Base-by-base conservation (phyloP, 805 yeast species). In the Schizosaccharomyces japonicus region DNA sequence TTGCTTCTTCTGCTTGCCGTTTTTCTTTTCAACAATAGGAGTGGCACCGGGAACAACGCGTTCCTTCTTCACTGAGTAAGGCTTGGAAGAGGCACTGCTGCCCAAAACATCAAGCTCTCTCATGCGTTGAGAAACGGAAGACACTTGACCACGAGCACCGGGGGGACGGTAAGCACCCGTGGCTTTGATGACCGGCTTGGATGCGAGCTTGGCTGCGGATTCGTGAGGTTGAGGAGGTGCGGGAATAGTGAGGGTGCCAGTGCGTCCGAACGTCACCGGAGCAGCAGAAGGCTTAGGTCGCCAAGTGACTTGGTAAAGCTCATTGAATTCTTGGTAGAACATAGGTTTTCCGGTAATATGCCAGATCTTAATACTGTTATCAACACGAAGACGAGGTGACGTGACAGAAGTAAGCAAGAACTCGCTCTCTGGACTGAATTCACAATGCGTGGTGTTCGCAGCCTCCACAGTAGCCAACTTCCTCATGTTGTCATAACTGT, bases 341-440 rank as follows among this genome's bases (percentile, higher is more conserved):
- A 82, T 69, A 53, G 90, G 70, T 54, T 76, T 72, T 45, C 98
- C 98, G 51, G 76, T 68, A 17, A 76, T 83, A 62, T 90, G 92
- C 95, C 96, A 90, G 56, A 90, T 69, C 63, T 82, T 81, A 55
- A 79, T 76, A 51, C 95, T 87, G 61, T 90, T 90, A 64, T 92
- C 99, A 39, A 90, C 99, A 58, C 98, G 76, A 56, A 90, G 72
- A 56, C 99, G 73, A 53, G 99, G 99, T 19, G 95, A 76, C 0
- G 96, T 90, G 4, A 96, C 92, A 17, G 98, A 96, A 13, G 96
- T 87, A 61, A 90, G 66, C 50, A 90, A 75, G 58, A 71, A 84
- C 57, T 90, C 76, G 33, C 98, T 96, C 63, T 90, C 93, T 7
- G 99, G 99, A 2, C 92, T 77, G 98, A 98, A 90, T 61, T 81